These are phyloP conservation scores for Pyrenochaeta sp. DNA, from an alignment of 2,329 filamentous ascomycete genomes.

Conservation along the genomic window DNA sequence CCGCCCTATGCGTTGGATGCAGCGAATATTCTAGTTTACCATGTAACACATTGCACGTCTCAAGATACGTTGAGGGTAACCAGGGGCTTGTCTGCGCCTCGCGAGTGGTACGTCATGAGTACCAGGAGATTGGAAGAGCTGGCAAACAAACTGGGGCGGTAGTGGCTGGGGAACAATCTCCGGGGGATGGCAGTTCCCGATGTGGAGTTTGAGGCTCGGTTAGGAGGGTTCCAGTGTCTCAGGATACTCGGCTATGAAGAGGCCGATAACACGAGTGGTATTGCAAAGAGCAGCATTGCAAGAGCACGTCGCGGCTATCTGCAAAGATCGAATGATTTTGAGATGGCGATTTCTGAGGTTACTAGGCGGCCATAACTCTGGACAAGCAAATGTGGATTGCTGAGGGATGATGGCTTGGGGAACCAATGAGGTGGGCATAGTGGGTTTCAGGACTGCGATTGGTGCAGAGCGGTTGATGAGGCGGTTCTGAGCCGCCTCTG, in stretches of 20 bases:
- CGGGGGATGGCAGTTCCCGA: slow-evolving; percentile 14
- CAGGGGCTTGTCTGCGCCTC: slow-evolving; percentile 11
- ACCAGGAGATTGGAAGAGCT: slow-evolving; percentile 16
- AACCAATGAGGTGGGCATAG: slow-evolving; percentile 34
- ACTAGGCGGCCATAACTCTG: not conserved
- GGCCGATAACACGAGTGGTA: slow-evolving; percentile 29
- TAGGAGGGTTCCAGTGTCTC: slow-evolving; percentile 27
- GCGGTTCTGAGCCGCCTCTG: no score
- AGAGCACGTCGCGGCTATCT: slow-evolving; percentile 1
- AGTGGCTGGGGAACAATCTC: slow-evolving; percentile 7
- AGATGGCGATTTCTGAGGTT: not conserved
- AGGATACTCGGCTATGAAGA: slow-evolving; percentile 22
- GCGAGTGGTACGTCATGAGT: slow-evolving; percentile 28
- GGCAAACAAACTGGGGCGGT: slow-evolving; percentile 17
- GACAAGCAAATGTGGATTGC: no score
- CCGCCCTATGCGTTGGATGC: slow-evolving; percentile 41
- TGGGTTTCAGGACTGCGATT: slow-evolving; percentile 31
- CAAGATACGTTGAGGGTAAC: slow-evolving; percentile 21
- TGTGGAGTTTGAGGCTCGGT: slow-evolving; percentile 20
- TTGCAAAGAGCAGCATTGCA: slow-evolving; percentile 15
- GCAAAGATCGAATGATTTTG: slow-evolving; percentile 4
- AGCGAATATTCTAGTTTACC: slow-evolving; percentile 38
- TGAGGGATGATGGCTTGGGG: not conserved
- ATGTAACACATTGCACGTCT: slow-evolving; percentile 38
- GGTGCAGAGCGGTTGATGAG: slow-evolving; percentile 23